Evolutionary conservation across 441 rosid species (phyloP), one percentile per base, ranked within the genome.

Genomic region (Gossypium trilobum): DNA sequence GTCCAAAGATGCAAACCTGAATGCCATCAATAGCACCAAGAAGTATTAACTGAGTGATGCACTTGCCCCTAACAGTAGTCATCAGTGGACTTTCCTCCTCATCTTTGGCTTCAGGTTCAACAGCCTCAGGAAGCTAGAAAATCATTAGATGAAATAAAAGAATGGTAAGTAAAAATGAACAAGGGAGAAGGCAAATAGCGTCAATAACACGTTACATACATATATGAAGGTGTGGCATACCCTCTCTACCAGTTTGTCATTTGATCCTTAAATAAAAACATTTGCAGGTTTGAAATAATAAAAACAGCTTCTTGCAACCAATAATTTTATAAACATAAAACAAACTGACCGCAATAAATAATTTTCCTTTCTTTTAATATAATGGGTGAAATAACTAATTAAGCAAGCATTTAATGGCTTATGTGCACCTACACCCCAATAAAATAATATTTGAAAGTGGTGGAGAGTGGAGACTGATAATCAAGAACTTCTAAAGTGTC

Each of bases 11-110:
- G 20, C 61, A 55, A 82, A 95, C 99, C 99, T 95, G 98, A 75
- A 95, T 93, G 77, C 91, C 86, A 78, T 93, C 90, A 73, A 95
- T 86, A 73, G 98, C 93, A 77, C 97, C 91, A 66, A 95, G 95
- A 80, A 95, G 92, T 75, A 95, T 81, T 70, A 95, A 75, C 31
- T 95, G 98, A 70, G 99, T 95, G 77, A 95, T 85, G 84, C 98
- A 93, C 83, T 95, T 95, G 82, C 97, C 95, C 86, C 99, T 87
- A 74, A 95, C 80, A 72, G 89, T 80, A 83, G 79, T 85, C 84
- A 91, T 81, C 36, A 91, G 66, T 66, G 97, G 91, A 80, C 89
- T 85, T 88, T 93, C 98, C 80, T 82, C 87, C 84, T 89, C 98
- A 69, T 86, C 96, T 81, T 85, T 90, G 72, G 51, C 63, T 64